These are phyloP conservation scores for Ceratobasidium sp. DNA, from an alignment of 1,284 basidiomycete species.

Conservation along the genomic window DNA sequence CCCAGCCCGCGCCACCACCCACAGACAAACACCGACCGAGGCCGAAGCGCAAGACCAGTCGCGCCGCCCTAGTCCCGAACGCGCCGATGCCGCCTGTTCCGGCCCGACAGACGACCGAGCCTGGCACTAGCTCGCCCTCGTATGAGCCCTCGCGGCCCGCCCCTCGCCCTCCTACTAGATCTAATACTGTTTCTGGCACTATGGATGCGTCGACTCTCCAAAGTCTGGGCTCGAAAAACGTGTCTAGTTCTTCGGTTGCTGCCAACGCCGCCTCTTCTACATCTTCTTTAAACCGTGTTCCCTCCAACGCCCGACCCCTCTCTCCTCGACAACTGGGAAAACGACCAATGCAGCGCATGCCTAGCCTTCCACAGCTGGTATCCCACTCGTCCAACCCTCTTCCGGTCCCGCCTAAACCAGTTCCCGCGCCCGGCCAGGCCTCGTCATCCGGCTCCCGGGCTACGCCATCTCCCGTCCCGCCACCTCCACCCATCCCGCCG, in stretches of 20 bases:
- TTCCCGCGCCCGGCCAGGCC: neutral
- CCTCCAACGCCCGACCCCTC: neutral
- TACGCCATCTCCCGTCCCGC: constrained; percentile 1
- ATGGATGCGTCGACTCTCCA: neutral
- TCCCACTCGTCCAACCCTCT: constrained; percentile 1
- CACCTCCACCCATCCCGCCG: constrained; percentile 23
- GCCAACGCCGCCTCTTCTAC: constrained; percentile 19
- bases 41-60: constrained; percentile 33
- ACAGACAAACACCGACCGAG: neutral
- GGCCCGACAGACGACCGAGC: neutral
- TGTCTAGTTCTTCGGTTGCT: constrained; percentile 29
- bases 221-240: constrained; percentile 15
- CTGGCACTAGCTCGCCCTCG: neutral
- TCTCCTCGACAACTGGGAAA: constrained; percentile 41
- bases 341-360: constrained; percentile 2
- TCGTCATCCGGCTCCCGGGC: neutral
- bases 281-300: neutral
- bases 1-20: neutral
- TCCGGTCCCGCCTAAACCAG: neutral
- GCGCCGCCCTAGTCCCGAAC: neutral
- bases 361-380: neutral
- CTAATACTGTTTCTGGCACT: neutral
- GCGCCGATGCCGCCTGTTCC: neutral
- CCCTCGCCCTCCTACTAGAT: constrained; percentile 6
- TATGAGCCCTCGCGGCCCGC: constrained; percentile 43